Base-by-base conservation (phyloP, 1,139 yeast species). In the Nakaseomyces sp. region DNA sequence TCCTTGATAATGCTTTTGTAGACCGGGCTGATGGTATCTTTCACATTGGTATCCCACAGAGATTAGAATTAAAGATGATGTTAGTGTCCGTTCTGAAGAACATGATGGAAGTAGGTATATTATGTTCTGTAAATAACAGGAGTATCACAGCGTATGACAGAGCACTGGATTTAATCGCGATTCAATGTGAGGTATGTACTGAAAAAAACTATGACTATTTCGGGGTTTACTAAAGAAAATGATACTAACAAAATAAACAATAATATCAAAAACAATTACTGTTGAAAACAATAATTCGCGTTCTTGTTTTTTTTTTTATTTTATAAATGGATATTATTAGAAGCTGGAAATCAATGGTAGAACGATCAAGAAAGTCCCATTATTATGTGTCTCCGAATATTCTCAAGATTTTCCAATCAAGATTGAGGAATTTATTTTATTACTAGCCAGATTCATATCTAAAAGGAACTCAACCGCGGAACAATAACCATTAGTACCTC, bases 1-100 rank as follows among this genome's bases (percentile, higher is more conserved):
- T 61, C 1, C 45, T 67, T 9, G 70, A 67, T 47, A 53, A 58
- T 1, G 69, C 73, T 1, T 67, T 68, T 44, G 37, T 65, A 4
- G 72, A 68, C 51, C 54, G 72, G 36, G 64, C 66, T 3, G 70
- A 65, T 43, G 61, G 57, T 5, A 45, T 56, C 1, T 65, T 65
- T 44, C 49, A 47, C 35, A 53, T 68, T 5, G 56, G 57, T 1
- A 55, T 47, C 19, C 72, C 72, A 8, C 50, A 60, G 1, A 41
- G 41, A 37, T 22, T 37, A 5, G 61, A 61, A 0, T 58, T 64
- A 7, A 45, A 44, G 9, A 42, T 50, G 20, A 65, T 66, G 13
- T 36, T 66, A 15, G 29, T 43, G 1, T 50, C 56, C 1, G 50
- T 54, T 7, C 49, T 63, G 4, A 45, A 50, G 16, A 54, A 50